Evolutionary conservation across 1,139 yeast genomes (phyloP).

Genomic region (Candida labiduridarum): DNA sequence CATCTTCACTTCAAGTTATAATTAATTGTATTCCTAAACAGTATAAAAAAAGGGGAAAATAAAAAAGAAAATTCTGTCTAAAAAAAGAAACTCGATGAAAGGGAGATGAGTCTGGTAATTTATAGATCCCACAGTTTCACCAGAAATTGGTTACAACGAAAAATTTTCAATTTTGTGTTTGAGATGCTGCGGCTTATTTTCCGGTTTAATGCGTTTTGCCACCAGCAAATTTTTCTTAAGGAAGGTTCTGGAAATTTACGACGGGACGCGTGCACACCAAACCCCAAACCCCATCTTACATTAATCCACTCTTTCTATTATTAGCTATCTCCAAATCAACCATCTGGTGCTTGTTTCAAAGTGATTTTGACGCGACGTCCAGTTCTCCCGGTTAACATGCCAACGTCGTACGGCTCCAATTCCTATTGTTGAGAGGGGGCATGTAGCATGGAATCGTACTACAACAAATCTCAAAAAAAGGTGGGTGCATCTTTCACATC

Average conservation of each 20-base stretch:
- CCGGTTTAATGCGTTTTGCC: background rate
- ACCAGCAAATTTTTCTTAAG: background rate
- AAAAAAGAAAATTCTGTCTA: background rate
- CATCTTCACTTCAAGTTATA: constrained; percentile 5
- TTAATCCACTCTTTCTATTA: background rate
- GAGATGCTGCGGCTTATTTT: constrained; percentile 15
- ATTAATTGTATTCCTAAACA: background rate
- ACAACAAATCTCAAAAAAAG: background rate
- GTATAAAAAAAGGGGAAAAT: background rate
- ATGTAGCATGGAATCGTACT: background rate
- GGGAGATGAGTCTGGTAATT: constrained; percentile 1
- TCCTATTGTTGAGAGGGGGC: background rate
- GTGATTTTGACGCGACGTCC: background rate
- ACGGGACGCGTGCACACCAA: background rate
- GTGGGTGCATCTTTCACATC: background rate
- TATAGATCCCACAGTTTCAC: background rate
- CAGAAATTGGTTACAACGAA: background rate
- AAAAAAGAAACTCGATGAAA: background rate
- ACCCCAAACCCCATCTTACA: background rate
- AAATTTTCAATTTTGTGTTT: constrained; percentile 8
- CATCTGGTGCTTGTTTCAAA: background rate
- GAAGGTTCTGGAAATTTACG: constrained; percentile 5
- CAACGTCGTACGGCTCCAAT: background rate
- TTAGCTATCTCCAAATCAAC: background rate
- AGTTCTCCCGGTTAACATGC: background rate